These are phyloP conservation scores for Didymella glomerata DNA, from an alignment of 2,329 filamentous ascomycete species.

Conservation along the genomic window DNA sequence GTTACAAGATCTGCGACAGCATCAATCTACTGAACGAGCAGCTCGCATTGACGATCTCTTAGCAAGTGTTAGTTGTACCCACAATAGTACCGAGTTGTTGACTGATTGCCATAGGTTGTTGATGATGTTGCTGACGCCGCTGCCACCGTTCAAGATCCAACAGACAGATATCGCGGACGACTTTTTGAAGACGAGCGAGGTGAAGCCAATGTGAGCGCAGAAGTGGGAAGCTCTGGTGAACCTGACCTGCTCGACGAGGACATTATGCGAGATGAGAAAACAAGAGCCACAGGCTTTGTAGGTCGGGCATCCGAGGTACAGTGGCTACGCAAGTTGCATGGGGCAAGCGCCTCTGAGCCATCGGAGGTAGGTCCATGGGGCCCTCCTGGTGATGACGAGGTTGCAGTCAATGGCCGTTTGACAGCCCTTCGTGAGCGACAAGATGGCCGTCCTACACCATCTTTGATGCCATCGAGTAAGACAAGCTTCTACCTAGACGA, in stretches of 20 bases:
- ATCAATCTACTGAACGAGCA: conserved; percentile 22
- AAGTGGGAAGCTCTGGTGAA: conserved; percentile 38
- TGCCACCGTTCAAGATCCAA: conserved; percentile 22
- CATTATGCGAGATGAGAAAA: conserved; percentile 29
- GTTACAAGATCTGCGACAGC: conserved; percentile 31
- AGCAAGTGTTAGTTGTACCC: conserved; percentile 19
- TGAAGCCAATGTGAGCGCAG: conserved; percentile 35
- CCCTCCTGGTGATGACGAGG: conserved; percentile 26
- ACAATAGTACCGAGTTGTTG: not conserved
- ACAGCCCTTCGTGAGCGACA: conserved; percentile 23
- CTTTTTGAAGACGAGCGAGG: conserved; percentile 21
- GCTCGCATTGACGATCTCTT: conserved; percentile 36
- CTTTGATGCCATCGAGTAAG: conserved; percentile 28
- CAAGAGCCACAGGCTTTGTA: conserved; percentile 39
- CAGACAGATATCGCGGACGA: conserved; percentile 18
- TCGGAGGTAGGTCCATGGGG: conserved; percentile 26
- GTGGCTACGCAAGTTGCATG: conserved; percentile 33
- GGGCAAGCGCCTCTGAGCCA: conserved; percentile 14
- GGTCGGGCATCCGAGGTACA: conserved; percentile 38
- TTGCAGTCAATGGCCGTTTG: conserved; percentile 25
- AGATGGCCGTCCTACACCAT: conserved; percentile 13
- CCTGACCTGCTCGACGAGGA: conserved; percentile 38
- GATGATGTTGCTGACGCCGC: conserved; percentile 35
- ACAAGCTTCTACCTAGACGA: conserved; percentile 46
- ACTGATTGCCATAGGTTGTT: conserved; percentile 23